phyloP scores from a whole-genome alignment of 2,329 filamentous ascomycete species.

The Fusarium clavum region DNA sequence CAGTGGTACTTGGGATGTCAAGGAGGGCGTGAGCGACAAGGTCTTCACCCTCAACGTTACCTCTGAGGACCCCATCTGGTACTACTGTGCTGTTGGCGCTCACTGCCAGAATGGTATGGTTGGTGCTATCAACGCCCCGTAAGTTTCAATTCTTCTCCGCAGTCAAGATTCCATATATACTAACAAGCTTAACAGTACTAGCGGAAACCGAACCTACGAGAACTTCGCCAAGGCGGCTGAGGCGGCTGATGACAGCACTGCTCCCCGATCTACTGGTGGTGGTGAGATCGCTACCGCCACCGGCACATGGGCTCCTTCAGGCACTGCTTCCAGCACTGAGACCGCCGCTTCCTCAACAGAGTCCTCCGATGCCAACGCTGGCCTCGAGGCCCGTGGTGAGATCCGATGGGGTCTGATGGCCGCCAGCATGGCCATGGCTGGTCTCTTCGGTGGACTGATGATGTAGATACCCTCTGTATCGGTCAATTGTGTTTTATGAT shows the following conservation, averaged over 20 bases:
- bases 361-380: slow-evolving; percentile 29
- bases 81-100: slow-evolving; percentile 69
- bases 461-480: slow-evolving; percentile 19
- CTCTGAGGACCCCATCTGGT: slow-evolving; percentile 69
- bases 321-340: slow-evolving; percentile 24
- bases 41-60: slow-evolving; percentile 40
- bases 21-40: slow-evolving; percentile 21
- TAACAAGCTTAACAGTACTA: slow-evolving; percentile 20
- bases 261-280: slow-evolving; percentile 38
- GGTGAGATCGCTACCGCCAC: slow-evolving; percentile 31
- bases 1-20: slow-evolving; percentile 44
- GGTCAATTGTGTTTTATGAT: slow-evolving; percentile 18
- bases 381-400: slow-evolving; percentile 33
- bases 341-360: slow-evolving; percentile 18
- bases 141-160: slow-evolving; percentile 15
- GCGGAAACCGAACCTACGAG: slow-evolving; percentile 29
- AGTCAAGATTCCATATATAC: not conserved
- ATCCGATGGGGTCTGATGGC: slow-evolving; percentile 45
- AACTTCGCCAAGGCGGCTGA: slow-evolving; percentile 31
- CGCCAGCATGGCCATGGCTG: slow-evolving; percentile 36
- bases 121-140: slow-evolving; percentile 56
- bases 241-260: slow-evolving; percentile 25
- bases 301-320: slow-evolving; percentile 24
- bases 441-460: slow-evolving; percentile 41
- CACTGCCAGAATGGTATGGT: slow-evolving; percentile 73